Conservation (phyloP, 495 filamentous ascomycete species). For the Penicillium angulare region DNA sequence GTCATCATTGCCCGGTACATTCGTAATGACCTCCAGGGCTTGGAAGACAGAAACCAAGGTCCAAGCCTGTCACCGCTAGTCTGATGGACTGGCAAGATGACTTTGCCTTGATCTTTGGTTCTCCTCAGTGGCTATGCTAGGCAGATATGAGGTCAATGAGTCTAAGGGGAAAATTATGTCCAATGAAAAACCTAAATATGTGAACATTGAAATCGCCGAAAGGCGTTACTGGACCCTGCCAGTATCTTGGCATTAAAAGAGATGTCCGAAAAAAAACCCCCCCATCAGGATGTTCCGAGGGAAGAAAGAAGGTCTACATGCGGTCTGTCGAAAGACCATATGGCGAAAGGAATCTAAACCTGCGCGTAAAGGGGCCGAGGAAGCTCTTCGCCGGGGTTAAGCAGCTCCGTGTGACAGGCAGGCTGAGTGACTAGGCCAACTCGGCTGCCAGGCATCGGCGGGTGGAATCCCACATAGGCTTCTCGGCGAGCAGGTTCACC, state of each 20-base stretch:
- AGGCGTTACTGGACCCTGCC: neutral
- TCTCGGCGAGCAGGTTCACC: slow-evolving; percentile 75
- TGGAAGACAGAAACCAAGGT: neutral
- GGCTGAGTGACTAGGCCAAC: slow-evolving; percentile 28
- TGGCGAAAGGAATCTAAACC: slow-evolving; percentile 35
- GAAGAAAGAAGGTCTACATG: neutral
- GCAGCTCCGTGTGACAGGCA: slow-evolving; percentile 27
- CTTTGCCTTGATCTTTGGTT: no score
- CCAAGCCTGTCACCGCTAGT: slow-evolving; percentile 1
- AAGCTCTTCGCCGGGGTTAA: slow-evolving; percentile 47
- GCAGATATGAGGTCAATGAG: no score
- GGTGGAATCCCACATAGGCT: slow-evolving; percentile 81
- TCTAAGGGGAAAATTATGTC: no score
- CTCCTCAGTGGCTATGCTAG: no score
- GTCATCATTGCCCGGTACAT: no score
- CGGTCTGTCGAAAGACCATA: neutral
- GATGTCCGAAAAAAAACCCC: neutral
- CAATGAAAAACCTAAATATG: neutral
- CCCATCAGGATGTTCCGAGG: neutral
- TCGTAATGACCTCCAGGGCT: no score
- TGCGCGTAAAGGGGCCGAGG: slow-evolving; percentile 62
- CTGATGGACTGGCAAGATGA: neutral
- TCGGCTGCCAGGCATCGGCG: slow-evolving; percentile 29
- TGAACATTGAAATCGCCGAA: neutral
- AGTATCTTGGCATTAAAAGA: neutral